phyloP scores from a whole-genome alignment of 257 asterid species.

The Dorcoceras hygrometricum region DNA sequence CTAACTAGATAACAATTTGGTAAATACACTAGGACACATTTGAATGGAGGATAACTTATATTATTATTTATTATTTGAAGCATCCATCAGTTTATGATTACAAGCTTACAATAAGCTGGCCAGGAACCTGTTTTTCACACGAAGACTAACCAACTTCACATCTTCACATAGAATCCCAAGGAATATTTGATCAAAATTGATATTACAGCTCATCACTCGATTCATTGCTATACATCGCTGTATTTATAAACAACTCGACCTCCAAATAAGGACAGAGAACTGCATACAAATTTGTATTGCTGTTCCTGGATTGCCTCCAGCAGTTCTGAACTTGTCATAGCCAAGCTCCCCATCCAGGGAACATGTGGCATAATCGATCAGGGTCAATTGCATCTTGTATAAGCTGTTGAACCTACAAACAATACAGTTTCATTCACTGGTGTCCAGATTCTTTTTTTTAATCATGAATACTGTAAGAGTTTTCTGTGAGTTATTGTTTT shows the following conservation, averaged over 20 bases:
- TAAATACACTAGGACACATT: too few species aligned
- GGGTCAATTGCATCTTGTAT: slow-evolving; percentile 93
- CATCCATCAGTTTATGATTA: too few species aligned
- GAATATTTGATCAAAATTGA: background rate
- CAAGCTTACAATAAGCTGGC: background rate
- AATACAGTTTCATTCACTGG: background rate
- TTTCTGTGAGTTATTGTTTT: background rate
- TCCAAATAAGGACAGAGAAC: background rate
- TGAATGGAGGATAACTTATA: too few species aligned
- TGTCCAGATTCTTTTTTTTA: too few species aligned
- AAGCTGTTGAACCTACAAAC: slow-evolving; percentile 87
- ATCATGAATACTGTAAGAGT: background rate
- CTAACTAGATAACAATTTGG: too few species aligned
- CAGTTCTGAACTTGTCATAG: slow-evolving; percentile 38
- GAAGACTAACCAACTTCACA: too few species aligned
- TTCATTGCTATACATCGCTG: background rate
- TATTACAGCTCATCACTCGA: background rate
- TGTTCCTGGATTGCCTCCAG: slow-evolving; percentile 9
- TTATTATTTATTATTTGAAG: too few species aligned
- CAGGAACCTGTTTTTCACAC: background rate
- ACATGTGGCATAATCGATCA: slow-evolving; percentile 88
- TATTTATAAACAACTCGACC: background rate
- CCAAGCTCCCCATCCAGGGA: slow-evolving; percentile 99
- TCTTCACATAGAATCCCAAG: background rate
- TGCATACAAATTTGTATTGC: background rate